phyloP scores from a whole-genome alignment of 768 basidiomycete genomes.

The Phanerochaete sordida region DNA sequence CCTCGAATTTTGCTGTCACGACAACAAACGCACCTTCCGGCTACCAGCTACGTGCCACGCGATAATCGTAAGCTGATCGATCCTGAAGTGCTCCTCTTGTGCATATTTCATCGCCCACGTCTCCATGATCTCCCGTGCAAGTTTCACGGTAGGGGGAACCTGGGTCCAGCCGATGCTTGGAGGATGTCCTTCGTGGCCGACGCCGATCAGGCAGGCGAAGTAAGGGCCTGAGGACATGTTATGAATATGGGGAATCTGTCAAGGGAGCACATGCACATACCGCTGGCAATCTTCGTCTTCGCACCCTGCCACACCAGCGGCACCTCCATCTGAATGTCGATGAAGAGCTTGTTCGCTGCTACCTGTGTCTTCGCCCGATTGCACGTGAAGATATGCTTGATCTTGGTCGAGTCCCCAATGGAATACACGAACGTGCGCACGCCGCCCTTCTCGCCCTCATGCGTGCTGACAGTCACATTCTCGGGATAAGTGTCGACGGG shows the following conservation, averaged over 20 bases:
- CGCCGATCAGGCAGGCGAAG: slow-evolving; percentile 11
- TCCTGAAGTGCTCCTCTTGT: not conserved
- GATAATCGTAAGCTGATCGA: slow-evolving; percentile 6
- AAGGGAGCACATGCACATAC: not conserved
- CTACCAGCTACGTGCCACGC: slow-evolving; percentile 6
- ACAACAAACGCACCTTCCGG: slow-evolving; percentile 9
- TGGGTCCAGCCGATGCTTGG: not conserved
- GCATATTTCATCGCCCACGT: not conserved
- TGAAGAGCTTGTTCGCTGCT: slow-evolving; percentile 3
- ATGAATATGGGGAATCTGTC: not conserved
- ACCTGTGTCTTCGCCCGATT: slow-evolving; percentile 7
- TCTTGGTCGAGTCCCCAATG: not conserved
- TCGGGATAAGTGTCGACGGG: slow-evolving; percentile 9
- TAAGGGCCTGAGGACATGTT: slow-evolving; percentile 9
- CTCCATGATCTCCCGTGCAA: slow-evolving; percentile 7
- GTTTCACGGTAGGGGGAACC: slow-evolving; percentile 2
- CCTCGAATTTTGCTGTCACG: not conserved
- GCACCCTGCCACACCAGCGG: slow-evolving; percentile 10
- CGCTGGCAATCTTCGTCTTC: slow-evolving; percentile 6
- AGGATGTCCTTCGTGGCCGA: not conserved
- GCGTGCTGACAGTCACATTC: not conserved
- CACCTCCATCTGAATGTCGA: slow-evolving; percentile 8
- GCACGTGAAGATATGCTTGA: slow-evolving; percentile 15
- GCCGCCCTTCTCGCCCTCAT: not conserved
- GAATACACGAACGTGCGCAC: slow-evolving; percentile 7